phyloP scores from a whole-genome alignment of 148 eudicot species.

The Persicaria tinctoria region DNA sequence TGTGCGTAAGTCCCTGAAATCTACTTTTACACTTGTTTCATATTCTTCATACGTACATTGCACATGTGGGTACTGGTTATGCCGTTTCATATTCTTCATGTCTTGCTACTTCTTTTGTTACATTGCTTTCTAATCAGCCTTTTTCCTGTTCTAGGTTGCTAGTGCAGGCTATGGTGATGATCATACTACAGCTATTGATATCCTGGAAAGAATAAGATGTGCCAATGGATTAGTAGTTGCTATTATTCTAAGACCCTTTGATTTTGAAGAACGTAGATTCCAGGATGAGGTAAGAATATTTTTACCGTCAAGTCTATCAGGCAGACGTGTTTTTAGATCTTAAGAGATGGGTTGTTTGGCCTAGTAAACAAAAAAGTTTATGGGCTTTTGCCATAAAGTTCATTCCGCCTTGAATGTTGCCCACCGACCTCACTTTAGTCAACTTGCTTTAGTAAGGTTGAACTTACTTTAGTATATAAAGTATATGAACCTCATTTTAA shows the following conservation, averaged over 20 bases:
- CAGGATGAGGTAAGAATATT: conserved; percentile 64
- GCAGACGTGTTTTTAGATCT: neutral
- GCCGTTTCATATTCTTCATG: no score
- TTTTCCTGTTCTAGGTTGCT: conserved; percentile 47
- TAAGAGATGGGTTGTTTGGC: neutral
- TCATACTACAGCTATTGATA: conserved; percentile 42
- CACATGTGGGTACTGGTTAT: no score
- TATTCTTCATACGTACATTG: no score
- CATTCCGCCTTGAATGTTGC: neutral
- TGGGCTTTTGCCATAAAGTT: neutral
- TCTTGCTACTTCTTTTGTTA: neutral
- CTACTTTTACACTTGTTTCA: no score
- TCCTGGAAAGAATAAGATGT: conserved; percentile 43
- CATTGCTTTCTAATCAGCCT: neutral
- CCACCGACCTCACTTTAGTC: no score
- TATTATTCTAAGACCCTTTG: conserved; percentile 76
- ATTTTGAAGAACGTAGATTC: conserved; percentile 91
- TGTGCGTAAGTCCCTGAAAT: no score
- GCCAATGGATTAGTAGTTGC: conserved; percentile 51
- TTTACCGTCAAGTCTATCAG: no score
- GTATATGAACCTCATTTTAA: neutral
- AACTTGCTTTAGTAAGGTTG: no score
- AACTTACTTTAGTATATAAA: no score
- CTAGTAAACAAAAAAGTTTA: no score
- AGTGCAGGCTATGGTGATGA: conserved; percentile 86